Evolutionary conservation across 768 basidiomycete genomes (phyloP).

Genomic region (Cystobasidium tubakii): DNA sequence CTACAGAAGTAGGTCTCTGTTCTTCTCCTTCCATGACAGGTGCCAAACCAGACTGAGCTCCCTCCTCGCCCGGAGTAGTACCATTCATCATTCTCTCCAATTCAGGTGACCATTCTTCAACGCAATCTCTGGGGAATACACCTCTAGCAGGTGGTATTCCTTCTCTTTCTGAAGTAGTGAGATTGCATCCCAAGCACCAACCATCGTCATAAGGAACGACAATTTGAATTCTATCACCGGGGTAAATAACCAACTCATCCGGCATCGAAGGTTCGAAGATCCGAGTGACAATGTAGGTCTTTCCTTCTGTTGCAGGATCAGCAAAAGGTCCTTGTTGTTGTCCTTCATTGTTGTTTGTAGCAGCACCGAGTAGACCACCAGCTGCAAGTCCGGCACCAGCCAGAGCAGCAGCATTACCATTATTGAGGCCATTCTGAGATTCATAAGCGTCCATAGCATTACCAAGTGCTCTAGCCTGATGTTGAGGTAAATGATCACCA

Average conservation of each 20-base stretch:
- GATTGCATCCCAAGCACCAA: slow-evolving; percentile 38
- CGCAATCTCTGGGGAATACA: slow-evolving; percentile 41
- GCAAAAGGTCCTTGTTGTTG: slow-evolving; percentile 40
- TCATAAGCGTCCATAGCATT: background rate
- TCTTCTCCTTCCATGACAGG: background rate
- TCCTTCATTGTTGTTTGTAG: background rate
- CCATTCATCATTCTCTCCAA: background rate
- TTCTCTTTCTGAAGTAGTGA: background rate
- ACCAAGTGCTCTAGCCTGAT: background rate
- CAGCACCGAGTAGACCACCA: slow-evolving; percentile 1
- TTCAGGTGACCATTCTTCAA: slow-evolving; percentile 27
- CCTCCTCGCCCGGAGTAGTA: background rate
- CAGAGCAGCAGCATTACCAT: background rate
- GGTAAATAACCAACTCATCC: slow-evolving; percentile 45
- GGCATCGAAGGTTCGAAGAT: slow-evolving; percentile 44
- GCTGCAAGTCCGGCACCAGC: slow-evolving; percentile 11
- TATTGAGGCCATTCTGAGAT: background rate
- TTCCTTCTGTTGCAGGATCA: slow-evolving; percentile 43
- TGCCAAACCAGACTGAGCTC: background rate
- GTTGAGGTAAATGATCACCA: background rate
- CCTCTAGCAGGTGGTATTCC: slow-evolving; percentile 27
- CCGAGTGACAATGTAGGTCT: slow-evolving; percentile 41
- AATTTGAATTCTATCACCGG: slow-evolving; percentile 44
- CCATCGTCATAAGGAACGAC: slow-evolving; percentile 46
- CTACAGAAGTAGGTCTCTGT: background rate